phyloP scores from a whole-genome alignment of 306 rosid species.

The Vigna angularis region DNA sequence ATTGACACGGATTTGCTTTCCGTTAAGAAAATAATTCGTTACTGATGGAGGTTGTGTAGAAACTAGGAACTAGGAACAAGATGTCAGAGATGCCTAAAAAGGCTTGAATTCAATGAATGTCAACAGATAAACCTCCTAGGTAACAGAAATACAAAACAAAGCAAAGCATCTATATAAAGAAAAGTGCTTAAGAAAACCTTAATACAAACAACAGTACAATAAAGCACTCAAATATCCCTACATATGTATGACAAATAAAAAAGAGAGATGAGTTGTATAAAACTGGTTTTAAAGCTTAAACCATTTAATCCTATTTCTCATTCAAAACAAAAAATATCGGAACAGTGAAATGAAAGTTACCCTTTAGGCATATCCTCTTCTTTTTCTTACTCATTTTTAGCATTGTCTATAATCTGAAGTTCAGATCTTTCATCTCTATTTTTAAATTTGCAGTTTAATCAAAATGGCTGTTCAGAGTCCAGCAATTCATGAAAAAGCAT shows the following conservation, averaged over 20 bases:
- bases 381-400: no score
- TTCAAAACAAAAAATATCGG: neutral
- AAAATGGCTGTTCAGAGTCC: conserved; percentile 25
- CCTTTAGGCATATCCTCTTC: neutral
- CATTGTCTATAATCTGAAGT: conserved; percentile 8
- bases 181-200: neutral
- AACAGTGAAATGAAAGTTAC: neutral
- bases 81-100: neutral
- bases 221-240: neutral
- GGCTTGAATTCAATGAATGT: conserved; percentile 12
- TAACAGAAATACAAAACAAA: conserved; percentile 8
- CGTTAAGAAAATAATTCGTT: conserved; percentile 10
- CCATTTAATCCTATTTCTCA: neutral
- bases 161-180: neutral
- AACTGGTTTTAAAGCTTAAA: neutral
- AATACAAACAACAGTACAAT: neutral
- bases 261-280: neutral
- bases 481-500: neutral
- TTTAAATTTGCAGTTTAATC: conserved; percentile 7
- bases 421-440: neutral
- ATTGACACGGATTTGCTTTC: neutral
- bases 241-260: neutral
- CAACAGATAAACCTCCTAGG: conserved; percentile 25
- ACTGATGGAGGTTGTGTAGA: neutral
- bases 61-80: neutral